phyloP scores from a whole-genome alignment of 2,329 filamentous ascomycete genomes.

The Aspergillus sergii region DNA sequence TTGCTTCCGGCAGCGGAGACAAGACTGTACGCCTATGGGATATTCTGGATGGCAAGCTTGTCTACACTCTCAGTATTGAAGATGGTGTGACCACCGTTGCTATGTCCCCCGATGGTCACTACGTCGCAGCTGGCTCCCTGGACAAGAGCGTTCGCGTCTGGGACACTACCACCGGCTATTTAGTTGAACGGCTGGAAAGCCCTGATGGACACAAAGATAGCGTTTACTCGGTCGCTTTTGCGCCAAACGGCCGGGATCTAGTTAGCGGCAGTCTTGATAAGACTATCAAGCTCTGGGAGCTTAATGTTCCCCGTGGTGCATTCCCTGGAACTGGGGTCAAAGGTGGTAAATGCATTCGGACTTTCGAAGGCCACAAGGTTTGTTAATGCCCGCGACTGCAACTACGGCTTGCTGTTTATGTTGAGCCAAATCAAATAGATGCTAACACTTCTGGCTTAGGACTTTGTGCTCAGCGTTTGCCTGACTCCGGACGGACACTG shows the following conservation, averaged over 20 bases:
- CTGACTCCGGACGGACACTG: slow-evolving; percentile 91
- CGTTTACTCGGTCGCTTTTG: slow-evolving; percentile 95
- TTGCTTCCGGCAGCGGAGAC: slow-evolving; percentile 93
- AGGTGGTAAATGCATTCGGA: slow-evolving; percentile 91
- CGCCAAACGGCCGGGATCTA: slow-evolving; percentile 87
- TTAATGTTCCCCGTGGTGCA: slow-evolving; percentile 70
- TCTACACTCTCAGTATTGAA: slow-evolving; percentile 86
- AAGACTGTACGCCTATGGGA: slow-evolving; percentile 96
- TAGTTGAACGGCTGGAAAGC: slow-evolving; percentile 89
- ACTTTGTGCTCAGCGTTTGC: slow-evolving; percentile 95
- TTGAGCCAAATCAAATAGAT: background rate
- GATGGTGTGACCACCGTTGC: slow-evolving; percentile 97
- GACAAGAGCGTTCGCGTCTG: slow-evolving; percentile 98
- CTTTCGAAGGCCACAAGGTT: slow-evolving; percentile 95
- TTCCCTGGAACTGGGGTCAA: slow-evolving; percentile 70
- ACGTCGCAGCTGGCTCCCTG: slow-evolving; percentile 89
- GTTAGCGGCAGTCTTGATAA: slow-evolving; percentile 95
- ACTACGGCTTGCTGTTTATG: background rate
- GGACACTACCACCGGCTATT: slow-evolving; percentile 83
- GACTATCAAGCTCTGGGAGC: slow-evolving; percentile 99
- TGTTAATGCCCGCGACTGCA: slow-evolving; percentile 31
- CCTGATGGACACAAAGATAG: slow-evolving; percentile 95
- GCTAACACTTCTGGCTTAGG: slow-evolving; percentile 52
- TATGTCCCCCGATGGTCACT: slow-evolving; percentile 92
- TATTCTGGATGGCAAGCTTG: slow-evolving; percentile 79